phyloP scores from a whole-genome alignment of 495 filamentous ascomycete genomes.

The Podospora sp. region DNA sequence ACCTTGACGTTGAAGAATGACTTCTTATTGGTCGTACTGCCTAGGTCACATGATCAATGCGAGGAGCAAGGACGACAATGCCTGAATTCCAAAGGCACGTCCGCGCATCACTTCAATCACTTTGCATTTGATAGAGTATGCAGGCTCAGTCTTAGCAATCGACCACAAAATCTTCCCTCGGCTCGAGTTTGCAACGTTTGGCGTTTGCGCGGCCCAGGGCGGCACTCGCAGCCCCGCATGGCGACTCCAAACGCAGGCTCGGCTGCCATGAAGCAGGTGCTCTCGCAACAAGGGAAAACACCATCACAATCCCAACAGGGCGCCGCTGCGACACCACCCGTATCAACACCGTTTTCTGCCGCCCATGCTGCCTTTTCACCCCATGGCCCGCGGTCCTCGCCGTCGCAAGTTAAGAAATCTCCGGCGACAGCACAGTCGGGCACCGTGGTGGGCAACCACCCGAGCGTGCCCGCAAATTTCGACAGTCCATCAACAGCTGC shows the following conservation, averaged over 20 bases:
- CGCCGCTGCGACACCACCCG: slow-evolving; percentile 55
- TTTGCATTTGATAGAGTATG: neutral
- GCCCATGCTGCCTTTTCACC: slow-evolving; percentile 56
- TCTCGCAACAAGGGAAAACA: slow-evolving; percentile 52
- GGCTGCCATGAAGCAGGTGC: slow-evolving; percentile 41
- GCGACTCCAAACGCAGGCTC: slow-evolving; percentile 50
- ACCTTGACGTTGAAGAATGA: neutral
- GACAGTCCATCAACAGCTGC: slow-evolving; percentile 57
- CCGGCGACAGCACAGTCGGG: slow-evolving; percentile 43
- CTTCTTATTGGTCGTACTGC: neutral
- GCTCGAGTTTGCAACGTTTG: neutral
- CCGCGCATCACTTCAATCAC: neutral
- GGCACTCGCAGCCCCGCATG: slow-evolving; percentile 33
- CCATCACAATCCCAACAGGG: slow-evolving; percentile 48
- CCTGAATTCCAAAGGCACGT: neutral
- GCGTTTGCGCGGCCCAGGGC: neutral
- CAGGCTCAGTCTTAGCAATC: neutral
- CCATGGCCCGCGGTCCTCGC: slow-evolving; percentile 51
- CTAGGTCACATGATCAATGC: neutral
- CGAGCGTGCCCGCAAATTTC: slow-evolving; percentile 47
- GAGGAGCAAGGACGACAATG: neutral
- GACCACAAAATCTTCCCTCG: neutral
- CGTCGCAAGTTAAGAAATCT: slow-evolving; percentile 59
- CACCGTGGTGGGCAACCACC: slow-evolving; percentile 43
- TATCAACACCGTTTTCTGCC: slow-evolving; percentile 58